These are phyloP conservation scores for Kwoniella botswanensis DNA, from an alignment of 768 basidiomycete species.

Conservation along the genomic window DNA sequence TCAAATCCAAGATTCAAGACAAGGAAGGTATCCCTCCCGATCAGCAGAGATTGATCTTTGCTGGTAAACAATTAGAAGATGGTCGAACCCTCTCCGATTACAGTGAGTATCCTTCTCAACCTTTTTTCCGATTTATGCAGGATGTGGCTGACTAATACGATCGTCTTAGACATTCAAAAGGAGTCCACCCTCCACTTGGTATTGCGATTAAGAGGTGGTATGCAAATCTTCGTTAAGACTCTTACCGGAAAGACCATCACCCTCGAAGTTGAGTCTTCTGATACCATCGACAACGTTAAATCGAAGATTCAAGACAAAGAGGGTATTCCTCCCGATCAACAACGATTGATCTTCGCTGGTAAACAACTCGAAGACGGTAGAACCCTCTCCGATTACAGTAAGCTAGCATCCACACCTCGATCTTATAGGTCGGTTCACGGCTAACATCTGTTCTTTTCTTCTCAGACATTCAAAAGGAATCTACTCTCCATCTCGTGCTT, in stretches of 20 bases:
- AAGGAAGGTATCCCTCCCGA: constrained; percentile 93
- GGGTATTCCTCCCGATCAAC: constrained; percentile 33
- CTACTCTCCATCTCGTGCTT: constrained; percentile 70
- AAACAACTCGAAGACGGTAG: constrained; percentile 90
- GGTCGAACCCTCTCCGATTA: constrained; percentile 83
- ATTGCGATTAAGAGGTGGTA: constrained; percentile 81
- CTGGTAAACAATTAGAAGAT: constrained; percentile 35
- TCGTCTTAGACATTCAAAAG: constrained; percentile 52
- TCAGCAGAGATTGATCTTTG: constrained; percentile 70
- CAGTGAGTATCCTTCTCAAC: constrained; percentile 55
- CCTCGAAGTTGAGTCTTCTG: constrained; percentile 32
- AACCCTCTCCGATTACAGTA: constrained; percentile 82
- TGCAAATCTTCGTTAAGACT: constrained; percentile 61
- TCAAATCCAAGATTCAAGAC: constrained; percentile 91
- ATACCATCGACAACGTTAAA: constrained; percentile 34
- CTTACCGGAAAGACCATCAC: constrained; percentile 65
- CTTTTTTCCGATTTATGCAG: background rate
- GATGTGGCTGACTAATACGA: constrained; percentile 6
- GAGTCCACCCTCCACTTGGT: constrained; percentile 61
- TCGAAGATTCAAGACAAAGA: constrained; percentile 34
- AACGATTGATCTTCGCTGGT: constrained; percentile 63
- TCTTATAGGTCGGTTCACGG: no score
- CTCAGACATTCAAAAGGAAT: constrained; percentile 79
- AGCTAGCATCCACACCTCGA: no score
- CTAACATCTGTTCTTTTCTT: background rate